Conservation (phyloP, 164 flowering plant genomes). For the Stephania japonica region DNA sequence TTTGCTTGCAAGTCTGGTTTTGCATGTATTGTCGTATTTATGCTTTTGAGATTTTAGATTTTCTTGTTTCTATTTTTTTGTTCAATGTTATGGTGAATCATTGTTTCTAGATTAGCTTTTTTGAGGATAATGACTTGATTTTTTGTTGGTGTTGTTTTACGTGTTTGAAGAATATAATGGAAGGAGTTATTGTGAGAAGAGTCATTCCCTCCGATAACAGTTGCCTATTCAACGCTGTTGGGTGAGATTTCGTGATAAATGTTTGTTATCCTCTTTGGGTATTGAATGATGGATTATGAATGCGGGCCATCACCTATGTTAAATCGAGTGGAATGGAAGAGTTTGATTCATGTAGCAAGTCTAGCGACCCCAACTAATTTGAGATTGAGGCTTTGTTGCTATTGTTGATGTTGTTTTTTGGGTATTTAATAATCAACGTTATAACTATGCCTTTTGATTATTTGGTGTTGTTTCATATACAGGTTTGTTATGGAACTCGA, state of each 20-base stretch:
- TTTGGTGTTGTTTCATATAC: not conserved
- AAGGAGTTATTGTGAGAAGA: constrained; percentile 71
- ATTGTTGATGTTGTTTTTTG: no score
- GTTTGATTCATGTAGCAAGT: no score
- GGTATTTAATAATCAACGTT: not conserved
- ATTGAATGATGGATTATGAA: not conserved
- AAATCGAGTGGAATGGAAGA: no score
- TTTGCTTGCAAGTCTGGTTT: not conserved
- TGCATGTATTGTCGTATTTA: not conserved
- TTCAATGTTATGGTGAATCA: not conserved
- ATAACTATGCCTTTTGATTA: not conserved
- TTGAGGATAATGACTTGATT: not conserved
- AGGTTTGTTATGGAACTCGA: constrained; percentile 98
- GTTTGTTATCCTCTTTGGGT: not conserved
- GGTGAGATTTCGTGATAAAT: constrained; percentile 35
- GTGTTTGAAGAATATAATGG: constrained; percentile 42
- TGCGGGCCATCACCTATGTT: not conserved
- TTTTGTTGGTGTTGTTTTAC: constrained; percentile 20
- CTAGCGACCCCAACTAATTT: no score
- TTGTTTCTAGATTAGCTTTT: not conserved
- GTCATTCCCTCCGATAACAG: constrained; percentile 97
- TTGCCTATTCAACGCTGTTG: constrained; percentile 95
- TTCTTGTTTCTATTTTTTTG: not conserved
- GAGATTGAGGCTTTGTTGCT: no score
- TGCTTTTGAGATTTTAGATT: not conserved